Conservation (phyloP, 495 filamentous ascomycete species). For the Xylaria flabelliformis region DNA sequence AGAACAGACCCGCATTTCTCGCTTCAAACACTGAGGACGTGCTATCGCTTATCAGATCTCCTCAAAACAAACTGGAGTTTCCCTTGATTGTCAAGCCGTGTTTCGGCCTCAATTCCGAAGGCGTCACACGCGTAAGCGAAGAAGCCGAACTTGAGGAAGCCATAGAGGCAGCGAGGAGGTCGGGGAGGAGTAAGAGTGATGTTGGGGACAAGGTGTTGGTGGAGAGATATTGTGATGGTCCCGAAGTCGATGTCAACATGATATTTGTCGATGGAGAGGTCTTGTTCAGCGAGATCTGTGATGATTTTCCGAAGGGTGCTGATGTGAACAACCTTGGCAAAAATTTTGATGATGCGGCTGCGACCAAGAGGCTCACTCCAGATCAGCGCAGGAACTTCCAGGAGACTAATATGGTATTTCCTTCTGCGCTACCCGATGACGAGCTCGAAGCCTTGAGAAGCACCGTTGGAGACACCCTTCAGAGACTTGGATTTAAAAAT, state of each 20-base stretch:
- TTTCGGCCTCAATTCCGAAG: conserved; percentile 50
- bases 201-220: conserved; percentile 35
- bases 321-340: conserved; percentile 39
- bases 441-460: conserved; percentile 42
- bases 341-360: neutral
- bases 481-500: conserved; percentile 30
- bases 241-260: conserved; percentile 62
- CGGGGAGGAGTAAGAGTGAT: conserved; percentile 22
- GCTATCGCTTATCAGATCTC: conserved; percentile 25
- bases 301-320: conserved; percentile 58
- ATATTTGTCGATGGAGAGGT: conserved; percentile 56
- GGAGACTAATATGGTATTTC: conserved; percentile 48
- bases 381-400: conserved; percentile 42
- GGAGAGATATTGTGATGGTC: conserved; percentile 44
- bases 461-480: conserved; percentile 42
- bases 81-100: conserved; percentile 57
- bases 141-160: conserved; percentile 38
- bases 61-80: conserved; percentile 35
- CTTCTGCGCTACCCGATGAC: conserved; percentile 44
- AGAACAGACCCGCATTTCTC: conserved; percentile 36
- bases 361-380: neutral
- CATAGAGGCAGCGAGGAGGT: conserved; percentile 25
- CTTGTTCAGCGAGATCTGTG: conserved; percentile 57
- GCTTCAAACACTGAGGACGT: conserved; percentile 31
- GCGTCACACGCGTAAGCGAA: conserved; percentile 49